phyloP scores from a whole-genome alignment of 1,139 yeast genomes.

The Sugiyamaella pinicola region DNA sequence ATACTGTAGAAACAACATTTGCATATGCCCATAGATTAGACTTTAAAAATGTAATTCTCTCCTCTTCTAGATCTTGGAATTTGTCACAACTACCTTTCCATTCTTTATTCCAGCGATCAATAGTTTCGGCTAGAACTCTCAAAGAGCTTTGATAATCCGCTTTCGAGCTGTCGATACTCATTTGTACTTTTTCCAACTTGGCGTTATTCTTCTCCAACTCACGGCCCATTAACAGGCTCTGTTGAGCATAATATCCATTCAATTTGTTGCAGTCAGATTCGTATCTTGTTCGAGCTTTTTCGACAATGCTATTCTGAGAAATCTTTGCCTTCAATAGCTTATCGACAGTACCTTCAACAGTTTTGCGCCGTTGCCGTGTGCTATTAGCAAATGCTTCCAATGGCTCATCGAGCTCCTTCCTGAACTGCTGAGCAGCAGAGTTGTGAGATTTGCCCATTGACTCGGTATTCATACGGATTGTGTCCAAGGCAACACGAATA shows the following conservation, averaged over 20 bases:
- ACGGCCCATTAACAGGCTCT: constrained; percentile 74
- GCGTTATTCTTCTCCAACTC: constrained; percentile 69
- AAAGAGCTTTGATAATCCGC: constrained; percentile 63
- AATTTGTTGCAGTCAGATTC: constrained; percentile 61
- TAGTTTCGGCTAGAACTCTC: constrained; percentile 62
- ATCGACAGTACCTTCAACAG: constrained; percentile 50
- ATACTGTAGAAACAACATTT: constrained; percentile 71
- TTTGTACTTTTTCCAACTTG: constrained; percentile 60
- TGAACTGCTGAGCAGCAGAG: constrained; percentile 49
- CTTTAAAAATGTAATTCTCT: constrained; percentile 73
- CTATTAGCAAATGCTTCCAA: constrained; percentile 48
- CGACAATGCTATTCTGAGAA: constrained; percentile 45
- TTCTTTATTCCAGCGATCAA: constrained; percentile 72
- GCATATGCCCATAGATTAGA: constrained; percentile 82
- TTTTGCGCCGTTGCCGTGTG: constrained; percentile 50
- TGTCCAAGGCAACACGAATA: constrained; percentile 61
- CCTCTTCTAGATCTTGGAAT: constrained; percentile 75
- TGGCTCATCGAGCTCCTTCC: constrained; percentile 48
- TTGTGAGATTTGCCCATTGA: constrained; percentile 53
- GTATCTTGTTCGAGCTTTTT: constrained; percentile 54
- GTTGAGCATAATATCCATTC: constrained; percentile 61
- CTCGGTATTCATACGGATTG: constrained; percentile 58
- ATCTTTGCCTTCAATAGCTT: constrained; percentile 48
- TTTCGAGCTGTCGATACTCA: constrained; percentile 52
- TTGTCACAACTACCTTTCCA: constrained; percentile 74